Evolutionary conservation across 768 basidiomycete genomes (phyloP).

Genomic region (Tubosaeta sp.): DNA sequence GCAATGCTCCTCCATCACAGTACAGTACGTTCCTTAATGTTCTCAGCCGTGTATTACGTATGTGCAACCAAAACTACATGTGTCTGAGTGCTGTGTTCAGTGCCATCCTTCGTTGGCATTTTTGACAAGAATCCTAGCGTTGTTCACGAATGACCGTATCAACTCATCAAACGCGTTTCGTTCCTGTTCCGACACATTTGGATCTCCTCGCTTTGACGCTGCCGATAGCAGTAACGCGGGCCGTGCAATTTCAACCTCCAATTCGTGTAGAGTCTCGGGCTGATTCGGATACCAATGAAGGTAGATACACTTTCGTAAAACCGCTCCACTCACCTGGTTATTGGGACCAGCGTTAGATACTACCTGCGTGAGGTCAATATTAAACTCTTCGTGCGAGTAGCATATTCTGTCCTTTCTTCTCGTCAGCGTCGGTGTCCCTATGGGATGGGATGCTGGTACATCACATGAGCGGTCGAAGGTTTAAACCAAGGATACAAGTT

Average conservation of each 20-base stretch:
- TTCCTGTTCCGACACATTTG: conserved; percentile 56
- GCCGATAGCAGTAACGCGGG: conserved; percentile 66
- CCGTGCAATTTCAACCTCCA: conserved; percentile 85
- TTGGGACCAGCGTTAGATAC: conserved; percentile 47
- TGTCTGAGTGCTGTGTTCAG: neutral
- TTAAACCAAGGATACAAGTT: conserved; percentile 24
- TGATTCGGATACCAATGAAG: conserved; percentile 20
- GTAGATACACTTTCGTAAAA: neutral
- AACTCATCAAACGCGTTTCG: conserved; percentile 84
- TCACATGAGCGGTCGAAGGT: neutral
- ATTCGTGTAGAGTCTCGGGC: conserved; percentile 72
- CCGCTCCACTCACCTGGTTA: conserved; percentile 42
- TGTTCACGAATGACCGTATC: conserved; percentile 89
- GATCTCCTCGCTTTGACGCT: conserved; percentile 64
- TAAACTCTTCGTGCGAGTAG: conserved; percentile 91
- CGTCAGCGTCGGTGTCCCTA: conserved; percentile 55
- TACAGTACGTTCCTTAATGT: conserved; percentile 14
- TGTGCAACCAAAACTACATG: neutral
- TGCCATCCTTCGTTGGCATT: conserved; percentile 60
- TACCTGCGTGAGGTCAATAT: conserved; percentile 93
- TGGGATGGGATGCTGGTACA: conserved; percentile 60
- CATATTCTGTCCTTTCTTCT: conserved; percentile 88
- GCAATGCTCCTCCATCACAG: neutral
- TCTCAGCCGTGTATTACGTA: conserved; percentile 5
- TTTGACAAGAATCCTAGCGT: conserved; percentile 81